Conservation (phyloP, 148 eudicot genomes). For the Hydrangea macrophylla region DNA sequence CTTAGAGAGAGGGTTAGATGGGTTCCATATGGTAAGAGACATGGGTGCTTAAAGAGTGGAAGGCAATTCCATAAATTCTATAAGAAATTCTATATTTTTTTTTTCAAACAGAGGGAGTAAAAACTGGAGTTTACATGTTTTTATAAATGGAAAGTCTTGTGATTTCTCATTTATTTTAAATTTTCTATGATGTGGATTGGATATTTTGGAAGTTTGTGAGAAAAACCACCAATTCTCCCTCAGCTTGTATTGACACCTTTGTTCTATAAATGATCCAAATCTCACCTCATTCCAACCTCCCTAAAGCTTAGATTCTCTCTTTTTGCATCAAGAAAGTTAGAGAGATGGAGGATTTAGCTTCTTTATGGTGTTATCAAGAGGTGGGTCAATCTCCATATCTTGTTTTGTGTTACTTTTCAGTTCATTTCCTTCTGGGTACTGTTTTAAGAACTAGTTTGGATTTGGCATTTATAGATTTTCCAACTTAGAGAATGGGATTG, state of each 20-base stretch:
- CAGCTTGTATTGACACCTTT: conserved; percentile 32
- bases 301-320: conserved; percentile 10
- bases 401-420: conserved; percentile 2
- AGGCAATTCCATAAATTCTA: conserved; percentile 4
- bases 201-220: conserved; percentile 12
- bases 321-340: neutral
- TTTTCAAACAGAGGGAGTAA: conserved; percentile 4
- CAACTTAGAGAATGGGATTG: too few relatives aligned
- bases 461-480: conserved; percentile 4
- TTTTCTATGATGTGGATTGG: conserved; percentile 10
- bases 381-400: conserved; percentile 28
- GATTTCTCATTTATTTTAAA: neutral
- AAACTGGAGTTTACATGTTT: neutral
- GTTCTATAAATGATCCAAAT: conserved; percentile 39
- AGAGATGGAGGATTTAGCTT: conserved; percentile 50
- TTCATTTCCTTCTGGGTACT: neutral
- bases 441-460: neutral
- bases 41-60: conserved; percentile 21
- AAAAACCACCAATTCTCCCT: conserved; percentile 15
- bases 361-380: conserved; percentile 58
- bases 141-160: conserved; percentile 10
- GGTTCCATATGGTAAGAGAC: conserved; percentile 12
- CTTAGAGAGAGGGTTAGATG: neutral
- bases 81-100: neutral
- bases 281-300: conserved; percentile 21